Percentiles rank a stretch among this genome's conserved stretches.
These are phyloP conservation scores for Saccharomycopsis oosterbeekiorum DNA, from an alignment of 805 yeast genomes.

Conservation along the genomic window DNA sequence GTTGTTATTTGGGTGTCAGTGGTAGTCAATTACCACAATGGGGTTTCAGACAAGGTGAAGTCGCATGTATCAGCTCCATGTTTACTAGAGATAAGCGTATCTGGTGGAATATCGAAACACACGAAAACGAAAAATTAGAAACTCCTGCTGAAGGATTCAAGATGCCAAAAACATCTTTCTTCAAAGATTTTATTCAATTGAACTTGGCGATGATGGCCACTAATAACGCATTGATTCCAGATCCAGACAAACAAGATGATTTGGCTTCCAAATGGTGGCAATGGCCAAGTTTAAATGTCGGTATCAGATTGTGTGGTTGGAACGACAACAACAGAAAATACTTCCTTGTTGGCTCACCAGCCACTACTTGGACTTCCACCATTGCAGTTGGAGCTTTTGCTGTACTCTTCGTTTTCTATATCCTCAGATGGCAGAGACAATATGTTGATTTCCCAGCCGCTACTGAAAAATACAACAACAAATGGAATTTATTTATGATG, in stretches of 20 bases:
- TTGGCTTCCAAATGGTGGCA: conserved; percentile 74
- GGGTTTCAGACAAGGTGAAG: conserved; percentile 98
- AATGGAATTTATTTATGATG: conserved; percentile 47
- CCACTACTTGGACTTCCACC: conserved; percentile 68
- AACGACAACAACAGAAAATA: conserved; percentile 46
- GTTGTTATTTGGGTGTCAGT: conserved; percentile 79
- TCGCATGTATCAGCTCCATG: conserved; percentile 62
- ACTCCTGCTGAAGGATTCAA: conserved; percentile 50
- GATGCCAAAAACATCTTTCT: conserved; percentile 65
- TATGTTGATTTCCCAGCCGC: conserved; percentile 43
- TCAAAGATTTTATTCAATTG: conserved; percentile 65
- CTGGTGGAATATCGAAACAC: conserved; percentile 81
- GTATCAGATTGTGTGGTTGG: conserved; percentile 74
- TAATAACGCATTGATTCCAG: conserved; percentile 74
- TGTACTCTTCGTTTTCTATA: conserved; percentile 33
- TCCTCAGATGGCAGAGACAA: conserved; percentile 81
- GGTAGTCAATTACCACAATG: conserved; percentile 81
- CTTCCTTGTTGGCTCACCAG: conserved; percentile 67
- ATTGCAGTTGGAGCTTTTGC: conserved; percentile 47
- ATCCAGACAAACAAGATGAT: conserved; percentile 60
- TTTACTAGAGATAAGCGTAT: conserved; percentile 71
- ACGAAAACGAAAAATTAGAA: conserved; percentile 49
- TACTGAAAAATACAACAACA: conserved; percentile 24
- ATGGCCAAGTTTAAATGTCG: conserved; percentile 76
- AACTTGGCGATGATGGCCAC: conserved; percentile 86